A percentile compares a stretch with the other conserved stretches of the same genome.
Evolutionary conservation across 495 filamentous ascomycete genomes (phyloP).

Genomic region (Staphylotrichum tortipilum): DNA sequence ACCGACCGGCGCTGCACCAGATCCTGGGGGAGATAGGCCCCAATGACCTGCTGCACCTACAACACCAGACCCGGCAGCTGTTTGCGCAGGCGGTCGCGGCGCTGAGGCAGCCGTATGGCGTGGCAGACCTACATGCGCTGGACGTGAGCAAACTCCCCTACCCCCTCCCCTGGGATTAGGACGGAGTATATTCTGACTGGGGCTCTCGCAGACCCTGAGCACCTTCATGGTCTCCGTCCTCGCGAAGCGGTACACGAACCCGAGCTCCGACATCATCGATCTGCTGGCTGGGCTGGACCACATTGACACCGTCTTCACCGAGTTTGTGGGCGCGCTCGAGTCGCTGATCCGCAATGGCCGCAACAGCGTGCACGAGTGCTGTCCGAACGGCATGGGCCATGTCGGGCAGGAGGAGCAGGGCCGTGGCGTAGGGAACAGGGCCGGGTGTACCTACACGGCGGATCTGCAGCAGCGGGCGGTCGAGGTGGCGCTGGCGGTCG

Average conservation of each 20-base stretch:
- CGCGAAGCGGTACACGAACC: slow-evolving; percentile 87
- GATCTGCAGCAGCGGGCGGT: slow-evolving; percentile 72
- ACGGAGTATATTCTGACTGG: background rate
- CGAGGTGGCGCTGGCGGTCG: slow-evolving; percentile 69
- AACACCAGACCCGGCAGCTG: slow-evolving; percentile 67
- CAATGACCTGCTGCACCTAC: slow-evolving; percentile 66
- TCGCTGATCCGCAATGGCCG: slow-evolving; percentile 69
- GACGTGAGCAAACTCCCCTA: slow-evolving; percentile 55
- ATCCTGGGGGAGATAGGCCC: slow-evolving; percentile 60
- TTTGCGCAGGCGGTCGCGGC: slow-evolving; percentile 64
- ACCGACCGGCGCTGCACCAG: slow-evolving; percentile 53
- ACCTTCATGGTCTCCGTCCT: slow-evolving; percentile 74
- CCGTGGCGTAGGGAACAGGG: background rate
- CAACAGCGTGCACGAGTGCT: slow-evolving; percentile 30
- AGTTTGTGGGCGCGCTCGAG: slow-evolving; percentile 80
- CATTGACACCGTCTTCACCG: slow-evolving; percentile 75
- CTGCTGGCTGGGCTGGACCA: slow-evolving; percentile 80
- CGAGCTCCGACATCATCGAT: slow-evolving; percentile 88
- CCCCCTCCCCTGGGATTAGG: background rate
- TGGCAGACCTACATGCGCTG: slow-evolving; percentile 69
- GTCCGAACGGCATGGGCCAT: slow-evolving; percentile 9
- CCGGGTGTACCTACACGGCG: slow-evolving; percentile 24
- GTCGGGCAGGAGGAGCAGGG: background rate
- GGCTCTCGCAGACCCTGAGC: slow-evolving; percentile 63
- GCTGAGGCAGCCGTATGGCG: slow-evolving; percentile 52